Percentiles rank a stretch among this genome's conserved stretches.
These are phyloP conservation scores for Pichia norvegensis DNA, from an alignment of 1,139 yeast species.

Conservation along the genomic window DNA sequence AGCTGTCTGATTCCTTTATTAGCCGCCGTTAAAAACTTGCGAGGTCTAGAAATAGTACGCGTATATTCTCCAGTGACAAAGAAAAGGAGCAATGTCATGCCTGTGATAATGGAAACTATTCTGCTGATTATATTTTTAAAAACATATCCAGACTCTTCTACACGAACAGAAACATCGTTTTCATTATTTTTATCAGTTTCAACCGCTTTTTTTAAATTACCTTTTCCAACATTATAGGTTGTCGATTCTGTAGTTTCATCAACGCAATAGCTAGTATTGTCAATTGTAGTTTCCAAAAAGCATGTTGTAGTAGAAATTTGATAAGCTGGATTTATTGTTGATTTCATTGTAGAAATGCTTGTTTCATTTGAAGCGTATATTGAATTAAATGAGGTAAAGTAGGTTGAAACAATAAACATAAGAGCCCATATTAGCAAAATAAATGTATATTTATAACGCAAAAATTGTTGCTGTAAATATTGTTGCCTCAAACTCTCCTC, in stretches of 20 bases:
- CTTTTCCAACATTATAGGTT: not conserved
- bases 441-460: slow-evolving; percentile 65
- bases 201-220: not conserved
- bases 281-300: not conserved
- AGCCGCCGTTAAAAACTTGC: slow-evolving; percentile 67
- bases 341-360: not conserved
- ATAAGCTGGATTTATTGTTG: not conserved
- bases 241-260: not conserved
- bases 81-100: slow-evolving; percentile 66
- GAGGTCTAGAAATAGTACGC: slow-evolving; percentile 74
- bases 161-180: too few relatives aligned
- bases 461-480: slow-evolving; percentile 58
- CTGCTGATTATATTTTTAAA: slow-evolving; percentile 38
- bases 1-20: slow-evolving; percentile 83
- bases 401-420: slow-evolving; percentile 21
- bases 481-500: slow-evolving; percentile 84
- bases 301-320: not conserved
- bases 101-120: slow-evolving; percentile 56
- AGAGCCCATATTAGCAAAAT: slow-evolving; percentile 39
- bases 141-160: slow-evolving; percentile 2
- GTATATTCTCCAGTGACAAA: slow-evolving; percentile 85
- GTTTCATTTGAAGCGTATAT: slow-evolving; percentile 17
- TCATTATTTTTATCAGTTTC: too few relatives aligned
- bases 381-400: slow-evolving; percentile 14
- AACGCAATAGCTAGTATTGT: not conserved